These are phyloP conservation scores for Umbelopsis ramanniana DNA, from an alignment of 192 early-diverging fungal species.

Conservation along the genomic window DNA sequence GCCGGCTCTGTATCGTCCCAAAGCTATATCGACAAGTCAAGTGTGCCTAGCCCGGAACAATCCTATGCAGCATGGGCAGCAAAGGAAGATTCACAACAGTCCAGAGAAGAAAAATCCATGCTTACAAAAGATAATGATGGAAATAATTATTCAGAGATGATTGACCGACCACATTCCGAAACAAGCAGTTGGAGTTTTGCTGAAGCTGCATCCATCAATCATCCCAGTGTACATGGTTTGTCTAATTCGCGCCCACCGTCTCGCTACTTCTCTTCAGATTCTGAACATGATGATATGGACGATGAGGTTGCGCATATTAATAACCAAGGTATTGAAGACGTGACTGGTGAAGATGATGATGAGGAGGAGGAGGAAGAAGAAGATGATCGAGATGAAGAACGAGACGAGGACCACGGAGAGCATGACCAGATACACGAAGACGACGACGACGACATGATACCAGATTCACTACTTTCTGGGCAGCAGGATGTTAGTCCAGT, in stretches of 20 bases:
- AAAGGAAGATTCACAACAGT: neutral
- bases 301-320: neutral
- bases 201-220: constrained; percentile 3
- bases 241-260: constrained; percentile 14
- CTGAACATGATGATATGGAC: neutral
- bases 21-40: neutral
- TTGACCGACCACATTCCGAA: neutral
- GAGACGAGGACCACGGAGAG: neutral
- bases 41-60: constrained; percentile 7
- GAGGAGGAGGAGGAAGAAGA: neutral
- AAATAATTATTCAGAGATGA: neutral
- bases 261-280: constrained; percentile 15
- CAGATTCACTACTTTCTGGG: neutral
- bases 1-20: neutral
- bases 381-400: neutral
- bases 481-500: neutral
- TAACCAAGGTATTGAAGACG: neutral
- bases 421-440: neutral
- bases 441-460: neutral
- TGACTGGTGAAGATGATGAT: neutral
- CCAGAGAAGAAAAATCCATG: neutral
- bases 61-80: constrained; percentile 14
- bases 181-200: constrained; percentile 18
- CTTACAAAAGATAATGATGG: neutral
- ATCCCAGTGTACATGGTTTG: constrained; percentile 5